Evolutionary conservation across 116 monocot species (phyloP), one percentile per base, ranked within the genome.

Genomic region (Cymodocea nodosa): DNA sequence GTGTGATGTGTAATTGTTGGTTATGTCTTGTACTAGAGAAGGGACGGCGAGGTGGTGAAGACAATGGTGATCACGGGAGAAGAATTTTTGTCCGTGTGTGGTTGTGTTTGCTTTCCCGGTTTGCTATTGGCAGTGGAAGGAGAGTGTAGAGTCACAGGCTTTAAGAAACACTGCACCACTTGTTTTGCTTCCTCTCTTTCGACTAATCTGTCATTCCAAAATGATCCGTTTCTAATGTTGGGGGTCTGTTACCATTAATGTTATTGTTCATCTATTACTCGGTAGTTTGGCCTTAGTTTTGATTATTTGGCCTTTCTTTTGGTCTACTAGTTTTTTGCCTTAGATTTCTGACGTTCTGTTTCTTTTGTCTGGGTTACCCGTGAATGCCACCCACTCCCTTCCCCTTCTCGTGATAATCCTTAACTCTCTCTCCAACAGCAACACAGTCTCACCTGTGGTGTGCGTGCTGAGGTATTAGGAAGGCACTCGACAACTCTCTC

Each of bases 11-110:
- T 37, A 2, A 6, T 37, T 2, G 37, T 37, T 50, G 14, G 6
- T 19, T 60, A n/a, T n/a, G n/a, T 8, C 34, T 60, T 34, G 23
- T 8, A 51, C 18, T 30, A n/a, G n/a, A n/a, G 17, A 20, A 8
- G 23, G 25, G 12, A 37, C 11, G 23, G 72, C 54, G 40, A 13
- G 12, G 48, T 35, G 6, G 55, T 61, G 76, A 60, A 36, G 39
- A 22, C 44, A 70, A 83, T 53, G 73, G 61, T 37, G 85, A 56
- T 86, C 86, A 86, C 86, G 86, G 86, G 86, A n/a, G n/a, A n/a
- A n/a, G n/a, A n/a, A n/a, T n/a, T n/a, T n/a, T n/a, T n/a, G n/a
- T n/a, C n/a, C n/a, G n/a, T n/a, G n/a, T n/a, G n/a, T n/a, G n/a
- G n/a, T n/a, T 44, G 35, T 18, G 35, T 37, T 37, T 37, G 2